Base-by-base conservation (phyloP, 371 early-diverging fungal genomes). In the Gilbertella persicaria region DNA sequence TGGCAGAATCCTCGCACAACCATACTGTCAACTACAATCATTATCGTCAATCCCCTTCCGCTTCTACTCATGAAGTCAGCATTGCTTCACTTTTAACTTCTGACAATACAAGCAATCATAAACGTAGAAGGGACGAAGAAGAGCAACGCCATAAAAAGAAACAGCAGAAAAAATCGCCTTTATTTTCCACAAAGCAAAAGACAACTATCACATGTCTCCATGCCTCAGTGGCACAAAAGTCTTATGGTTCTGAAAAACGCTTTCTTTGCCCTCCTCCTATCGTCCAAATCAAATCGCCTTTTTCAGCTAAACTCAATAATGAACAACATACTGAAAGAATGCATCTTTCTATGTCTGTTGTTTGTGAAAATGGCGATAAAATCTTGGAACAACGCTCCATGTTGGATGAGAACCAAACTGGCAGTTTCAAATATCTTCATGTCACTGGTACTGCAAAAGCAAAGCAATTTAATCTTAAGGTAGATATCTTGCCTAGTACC, bases 171-270 rank as follows among this genome's bases (percentile, higher is more conserved):
- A 57, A 25, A n/a, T 24, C 36, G 43, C 8, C 20, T 24, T 9
- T 9, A 28, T 28, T 28, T 4, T 4, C 28, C 14, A 50, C 8
- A 8, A 46, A 46, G 46, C 41, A 58, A 38, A 59, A 53, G 50
- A 79, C 81, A 14, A 81, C 78, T 40, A 68, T 87, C 48, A 79
- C 79, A 30, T 85, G 85, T 53, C 70, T 77, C 29, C 85, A 87
- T 64, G 85, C 86, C 4, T 68, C 83, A 0, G 86, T 87, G 17
- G 93, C 90, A 5, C 93, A 93, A 64, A 93, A 93, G 70, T 91
- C 91, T 3, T 93, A 93, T 60, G 93, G 93, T n/a, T 82, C 85
- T 45, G 93, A 93, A 58, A 91, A 91, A 64, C 80, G 93, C 0
- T 92, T 90, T 60, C 65, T 92, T 25, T 91, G 91, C 64, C 93